phyloP scores from a whole-genome alignment of 2,329 filamentous ascomycete genomes.

The Dothideomycetes sp. region DNA sequence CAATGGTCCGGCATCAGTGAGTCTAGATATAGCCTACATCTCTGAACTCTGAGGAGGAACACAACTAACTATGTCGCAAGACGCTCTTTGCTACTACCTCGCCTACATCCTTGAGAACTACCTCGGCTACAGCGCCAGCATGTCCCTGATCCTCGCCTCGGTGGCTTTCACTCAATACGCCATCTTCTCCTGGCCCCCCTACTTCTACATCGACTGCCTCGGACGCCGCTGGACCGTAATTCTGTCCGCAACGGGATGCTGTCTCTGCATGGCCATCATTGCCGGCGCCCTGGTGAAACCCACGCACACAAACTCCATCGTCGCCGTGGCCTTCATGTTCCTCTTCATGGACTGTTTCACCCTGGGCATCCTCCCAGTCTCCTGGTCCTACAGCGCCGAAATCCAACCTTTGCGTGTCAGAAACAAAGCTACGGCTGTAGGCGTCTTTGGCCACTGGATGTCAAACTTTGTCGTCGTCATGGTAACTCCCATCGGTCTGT shows the following conservation, averaged over 20 bases:
- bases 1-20: slow-evolving; percentile 19
- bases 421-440: slow-evolving; percentile 39
- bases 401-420: slow-evolving; percentile 41
- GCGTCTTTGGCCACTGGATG: slow-evolving; percentile 37
- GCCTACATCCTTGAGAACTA: slow-evolving; percentile 39
- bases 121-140: slow-evolving; percentile 16
- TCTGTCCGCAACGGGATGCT: slow-evolving; percentile 19
- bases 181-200: slow-evolving; percentile 32
- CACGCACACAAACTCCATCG: slow-evolving; percentile 2
- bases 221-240: slow-evolving; percentile 27
- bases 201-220: slow-evolving; percentile 33
- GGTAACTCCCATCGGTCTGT: slow-evolving; percentile 16
- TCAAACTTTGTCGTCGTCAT: slow-evolving; percentile 11
- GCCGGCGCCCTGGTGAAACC: slow-evolving; percentile 13
- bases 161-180: slow-evolving; percentile 25
- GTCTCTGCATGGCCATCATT: slow-evolving; percentile 19
- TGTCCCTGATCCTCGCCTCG: slow-evolving; percentile 19
- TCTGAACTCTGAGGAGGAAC: slow-evolving; percentile 25
- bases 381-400: slow-evolving; percentile 36
- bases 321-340: slow-evolving; percentile 33
- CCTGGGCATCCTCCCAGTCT: slow-evolving; percentile 39
- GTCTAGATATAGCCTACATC: neutral
- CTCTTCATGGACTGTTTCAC: slow-evolving; percentile 48
- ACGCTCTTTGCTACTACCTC: slow-evolving; percentile 37
- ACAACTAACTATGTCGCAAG: slow-evolving; percentile 31